Evolutionary conservation across 1,284 basidiomycete species (phyloP), one percentile per base, ranked within the genome.

Genomic region (Tylopilus sp.): DNA sequence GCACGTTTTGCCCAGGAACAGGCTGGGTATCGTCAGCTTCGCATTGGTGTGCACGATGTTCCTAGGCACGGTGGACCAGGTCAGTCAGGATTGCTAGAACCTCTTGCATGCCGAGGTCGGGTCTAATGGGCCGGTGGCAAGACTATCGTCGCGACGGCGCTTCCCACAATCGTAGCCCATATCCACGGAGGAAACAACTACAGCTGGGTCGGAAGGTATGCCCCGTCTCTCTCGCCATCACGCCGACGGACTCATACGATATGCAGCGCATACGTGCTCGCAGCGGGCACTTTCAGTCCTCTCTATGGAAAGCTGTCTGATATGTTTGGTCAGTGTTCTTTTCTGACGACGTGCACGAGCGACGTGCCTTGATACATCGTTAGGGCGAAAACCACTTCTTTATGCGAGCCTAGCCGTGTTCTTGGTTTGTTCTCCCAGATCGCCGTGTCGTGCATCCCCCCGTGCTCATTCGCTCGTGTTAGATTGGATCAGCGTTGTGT

Each of bases 221-320:
- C 59, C 9, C 4, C 15, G 16, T 35, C 2, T 59, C 19, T 41
- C 25, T 41, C 25, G n/a, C 34, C 9, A 4, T 13, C 9, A 33
- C 80, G 15, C n/a, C 10, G 8, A 9, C 28, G 9, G 23, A 2
- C 16, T 26, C 19, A 15, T 21, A 3, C 7, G 2, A 8, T 9
- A 1, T 0, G 34, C 39, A 86, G 84, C 57, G 80, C 88, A 29
- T 92, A 91, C 62, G 70, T 92, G n/a, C 76, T 91, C 12, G 77
- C 82, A 2, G 77, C 82, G 0, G 81, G 82, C 18, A 76, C 81
- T 2, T 71, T 87, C 12, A 74, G 81, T 0, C 86, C 88, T 0
- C 58, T 89, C 2, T 90, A 89, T 55, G 89, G 89, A 7, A 91
- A 90, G 57, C 64, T 89, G 2, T 85, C 84, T 7, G 82, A 86